Evolutionary conservation across 441 rosid genomes (phyloP).

Genomic region (Brassica balearica): DNA sequence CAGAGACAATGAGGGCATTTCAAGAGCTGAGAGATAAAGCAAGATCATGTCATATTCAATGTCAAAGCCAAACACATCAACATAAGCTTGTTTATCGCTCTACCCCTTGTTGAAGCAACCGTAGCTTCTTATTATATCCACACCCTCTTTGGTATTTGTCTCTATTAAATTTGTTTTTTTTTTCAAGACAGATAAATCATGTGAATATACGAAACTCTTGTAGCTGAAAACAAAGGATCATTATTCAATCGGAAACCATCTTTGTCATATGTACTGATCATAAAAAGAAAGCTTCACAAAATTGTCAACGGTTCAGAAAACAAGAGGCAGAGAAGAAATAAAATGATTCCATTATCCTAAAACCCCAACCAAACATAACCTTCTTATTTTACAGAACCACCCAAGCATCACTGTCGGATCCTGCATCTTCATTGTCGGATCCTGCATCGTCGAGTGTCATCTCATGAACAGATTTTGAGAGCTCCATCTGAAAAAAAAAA

Average conservation of each 20-base stretch:
- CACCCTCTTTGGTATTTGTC: slow-evolving; percentile 1
- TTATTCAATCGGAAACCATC: slow-evolving; percentile 23
- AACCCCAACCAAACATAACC: slow-evolving; percentile 9
- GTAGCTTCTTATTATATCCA: slow-evolving; percentile 59
- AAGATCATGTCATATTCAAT: slow-evolving; percentile 74
- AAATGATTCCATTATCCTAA: slow-evolving; percentile 17
- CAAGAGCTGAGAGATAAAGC: slow-evolving; percentile 93
- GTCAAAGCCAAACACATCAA: slow-evolving; percentile 70
- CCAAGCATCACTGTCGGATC: slow-evolving; percentile 31
- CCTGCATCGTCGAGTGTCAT: background rate
- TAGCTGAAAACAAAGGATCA: slow-evolving; percentile 13
- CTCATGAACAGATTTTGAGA: slow-evolving; percentile 16
- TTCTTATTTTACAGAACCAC: slow-evolving; percentile 27
- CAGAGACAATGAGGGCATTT: slow-evolving; percentile 93
- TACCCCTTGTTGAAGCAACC: slow-evolving; percentile 75
- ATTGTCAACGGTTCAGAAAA: background rate
- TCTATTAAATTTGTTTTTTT: slow-evolving; percentile 36
- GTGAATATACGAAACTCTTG: slow-evolving; percentile 40
- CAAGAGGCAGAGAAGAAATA: slow-evolving; percentile 1
- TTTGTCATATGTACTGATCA: slow-evolving; percentile 30
- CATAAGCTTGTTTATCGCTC: slow-evolving; percentile 67
- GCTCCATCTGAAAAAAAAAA: slow-evolving; percentile 28
- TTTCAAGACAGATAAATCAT: slow-evolving; percentile 28
- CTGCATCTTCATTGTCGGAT: slow-evolving; percentile 11
- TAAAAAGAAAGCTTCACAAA: slow-evolving; percentile 23